Evolutionary conservation across 2,329 filamentous ascomycete species (phyloP).

Genomic region (Triangularia verruculosa): DNA sequence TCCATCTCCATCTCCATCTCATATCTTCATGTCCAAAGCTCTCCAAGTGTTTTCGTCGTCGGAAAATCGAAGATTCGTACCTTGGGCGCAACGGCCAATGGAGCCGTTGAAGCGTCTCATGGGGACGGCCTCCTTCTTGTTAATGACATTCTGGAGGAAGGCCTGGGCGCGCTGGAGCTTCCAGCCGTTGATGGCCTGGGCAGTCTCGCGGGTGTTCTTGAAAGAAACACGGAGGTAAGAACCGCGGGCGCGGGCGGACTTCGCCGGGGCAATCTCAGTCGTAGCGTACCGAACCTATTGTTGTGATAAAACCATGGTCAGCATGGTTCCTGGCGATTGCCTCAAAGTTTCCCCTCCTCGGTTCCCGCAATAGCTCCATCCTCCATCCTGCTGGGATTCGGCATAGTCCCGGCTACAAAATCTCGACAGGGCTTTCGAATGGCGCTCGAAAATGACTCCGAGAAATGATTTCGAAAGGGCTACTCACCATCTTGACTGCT

Average conservation of each 20-base stretch:
- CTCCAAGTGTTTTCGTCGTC: not conserved
- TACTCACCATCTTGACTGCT: constrained; percentile 55
- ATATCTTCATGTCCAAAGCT: not conserved
- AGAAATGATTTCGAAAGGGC: constrained; percentile 16
- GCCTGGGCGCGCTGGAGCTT: constrained; percentile 91
- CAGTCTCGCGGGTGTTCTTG: constrained; percentile 99
- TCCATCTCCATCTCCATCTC: not conserved
- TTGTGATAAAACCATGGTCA: constrained; percentile 20
- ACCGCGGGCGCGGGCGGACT: constrained; percentile 96
- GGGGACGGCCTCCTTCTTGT: constrained; percentile 95
- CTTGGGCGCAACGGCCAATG: constrained; percentile 95
- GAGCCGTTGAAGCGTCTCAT: constrained; percentile 97
- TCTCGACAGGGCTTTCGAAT: constrained; percentile 10
- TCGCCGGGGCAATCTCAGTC: constrained; percentile 79
- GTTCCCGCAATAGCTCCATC: constrained; percentile 10
- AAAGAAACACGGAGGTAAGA: constrained; percentile 98
- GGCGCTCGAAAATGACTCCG: constrained; percentile 5
- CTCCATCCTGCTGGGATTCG: not conserved
- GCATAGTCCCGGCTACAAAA: constrained; percentile 5
- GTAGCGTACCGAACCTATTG: constrained; percentile 91
- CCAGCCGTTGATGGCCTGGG: constrained; percentile 99
- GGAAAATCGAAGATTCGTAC: constrained; percentile 58
- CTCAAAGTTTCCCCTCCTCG: constrained; percentile 2
- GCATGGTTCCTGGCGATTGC: constrained; percentile 15
- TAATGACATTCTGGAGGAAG: constrained; percentile 98